Base-by-base conservation (phyloP, 768 basidiomycete genomes). In the Paxillus rubicundulus region DNA sequence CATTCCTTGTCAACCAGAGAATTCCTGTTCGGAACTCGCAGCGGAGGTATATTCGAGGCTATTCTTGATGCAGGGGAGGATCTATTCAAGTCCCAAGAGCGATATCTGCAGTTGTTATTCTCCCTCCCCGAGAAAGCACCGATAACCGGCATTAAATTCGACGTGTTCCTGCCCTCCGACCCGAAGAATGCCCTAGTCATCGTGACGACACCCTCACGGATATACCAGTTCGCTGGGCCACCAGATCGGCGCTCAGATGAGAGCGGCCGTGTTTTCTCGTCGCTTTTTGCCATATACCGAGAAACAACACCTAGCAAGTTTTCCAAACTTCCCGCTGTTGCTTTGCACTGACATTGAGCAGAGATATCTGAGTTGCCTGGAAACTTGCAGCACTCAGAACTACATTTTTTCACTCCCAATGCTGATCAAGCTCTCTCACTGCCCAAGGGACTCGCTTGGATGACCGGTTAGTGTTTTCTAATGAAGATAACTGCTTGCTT, bases 311-410 rank as follows among this genome's bases (percentile, higher is more conserved):
- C 92, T 17, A 96, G 95, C 96, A 58, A 67, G 81, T 71, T 69
- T 65, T 34, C 47, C 7, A 5, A 45, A n/a, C 24, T 40, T 52
- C 61, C 27, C 32, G 14, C 10, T 47, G 21, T 42, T 30, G 33
- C 20, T 40, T 18, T 49, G 12, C 9, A 30, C 64, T 72, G 57
- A 74, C 51, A 39, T 54, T 34, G 51, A 60, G 43, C 70, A 94
- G 93, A 92, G 73, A 92, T 95, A 55, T 80, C 92, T 30, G 96
- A 98, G 66, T 75, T 98, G 7, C 93, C 93, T 16, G 91, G 95
- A 45, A 79, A 86, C 53, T 68, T 82, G 50, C 77, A 82, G 47
- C 74, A 82, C 56, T 93, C 92, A 4, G 87, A 93, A 62, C 74
- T 98, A 20, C 86, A 89, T 54, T 85, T 92, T 57, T 95, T 79